Base-by-base conservation (phyloP, 2,329 filamentous ascomycete species). In the Ascochyta koolunga region DNA sequence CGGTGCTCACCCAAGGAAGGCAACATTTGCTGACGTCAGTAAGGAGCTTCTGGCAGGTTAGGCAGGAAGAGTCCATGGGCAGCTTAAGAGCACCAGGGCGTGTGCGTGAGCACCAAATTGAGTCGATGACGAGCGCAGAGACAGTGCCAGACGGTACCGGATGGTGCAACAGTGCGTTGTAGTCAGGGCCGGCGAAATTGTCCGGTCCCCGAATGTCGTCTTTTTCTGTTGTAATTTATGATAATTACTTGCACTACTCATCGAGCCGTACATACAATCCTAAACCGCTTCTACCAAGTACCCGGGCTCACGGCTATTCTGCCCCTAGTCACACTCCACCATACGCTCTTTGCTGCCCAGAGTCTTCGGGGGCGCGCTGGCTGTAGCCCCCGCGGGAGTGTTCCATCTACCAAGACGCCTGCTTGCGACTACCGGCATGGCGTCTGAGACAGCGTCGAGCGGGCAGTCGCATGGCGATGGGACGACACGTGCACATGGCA, bases 341-440 rank as follows among this genome's bases (percentile, higher is more conserved):
- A 71, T 72, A 62, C 61, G 53, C 40, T 55, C 58, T 13, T 50
- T 61, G 2, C 27, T 55, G 19, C 19, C 42, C n/a, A 57, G 48
- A 48, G 42, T 32, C 36, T 56, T 65, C 47, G 66, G 63, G 66
- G 68, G 66, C 66, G 56, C 57, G 39, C 41, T 49, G 37, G 60
- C 50, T 60, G 56, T 40, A 39, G 51, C 54, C 51, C 61, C 59
- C 55, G 56, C 44, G 27, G 49, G 51, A 50, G 50, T 32, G 5
- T 37, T 49, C 9, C n/a, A 47, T 29, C 2, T 31, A 10, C 3
- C 40, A 22, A 54, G 52, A 54, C 61, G 58, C 39, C 53, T 56
- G 36, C 52, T 58, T 41, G 39, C 54, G 31, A 45, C 21, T 24
- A 8, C 22, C 22, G 22, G 8, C 18, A 67, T 66, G 64, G 60